Evolutionary conservation across 164 flowering plant genomes (phyloP), one percentile per base, ranked within the genome.

Genomic region (Tinospora cordifolia): DNA sequence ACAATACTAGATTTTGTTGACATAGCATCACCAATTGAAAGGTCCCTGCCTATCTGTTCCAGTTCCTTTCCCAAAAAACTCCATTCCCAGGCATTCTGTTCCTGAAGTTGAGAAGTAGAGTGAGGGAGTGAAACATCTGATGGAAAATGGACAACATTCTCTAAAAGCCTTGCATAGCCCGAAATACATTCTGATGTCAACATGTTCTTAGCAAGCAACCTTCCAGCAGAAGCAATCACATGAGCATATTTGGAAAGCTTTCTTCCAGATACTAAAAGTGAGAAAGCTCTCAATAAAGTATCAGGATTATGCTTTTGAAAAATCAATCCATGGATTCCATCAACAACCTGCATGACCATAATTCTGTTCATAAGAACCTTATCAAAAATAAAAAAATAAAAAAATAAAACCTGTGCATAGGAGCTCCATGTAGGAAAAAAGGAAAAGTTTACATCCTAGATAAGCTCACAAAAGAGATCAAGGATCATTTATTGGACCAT

Each of bases 91-190:
- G 75, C 60, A 54, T 44, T 63, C 24, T 25, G 73, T 63, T 74
- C 80, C 66, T 86, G 83, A 74, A 84, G 83, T 71, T 81, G 80
- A 73, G 91, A 81, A 73, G 75, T 34, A 54, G 83, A 78, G 62
- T 72, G 72, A 11, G 99, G 98, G 62, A 90, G 83, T 69, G 75
- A 66, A 39, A 78, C 81, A 87, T 90, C 93, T 75, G 99, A 92
- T 47, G 99, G 94, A 65, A 95, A 90, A 75, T 79, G 79, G 58
- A 92, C 62, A 14, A 88, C 73, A 81, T 83, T 82, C 78, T 91
- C 94, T 73, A 95, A 63, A 70, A 95, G 84, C 44, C 73, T 84
- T 68, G 93, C 96, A 85, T 82, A 95, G 71, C 86, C 86, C 76
- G 72, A 76, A 40, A 90, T 76, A 76, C 94, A 90, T 63, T 92